phyloP scores from a whole-genome alignment of 352 stramenopile genomes.

The Globisporangium uncinulatum region DNA sequence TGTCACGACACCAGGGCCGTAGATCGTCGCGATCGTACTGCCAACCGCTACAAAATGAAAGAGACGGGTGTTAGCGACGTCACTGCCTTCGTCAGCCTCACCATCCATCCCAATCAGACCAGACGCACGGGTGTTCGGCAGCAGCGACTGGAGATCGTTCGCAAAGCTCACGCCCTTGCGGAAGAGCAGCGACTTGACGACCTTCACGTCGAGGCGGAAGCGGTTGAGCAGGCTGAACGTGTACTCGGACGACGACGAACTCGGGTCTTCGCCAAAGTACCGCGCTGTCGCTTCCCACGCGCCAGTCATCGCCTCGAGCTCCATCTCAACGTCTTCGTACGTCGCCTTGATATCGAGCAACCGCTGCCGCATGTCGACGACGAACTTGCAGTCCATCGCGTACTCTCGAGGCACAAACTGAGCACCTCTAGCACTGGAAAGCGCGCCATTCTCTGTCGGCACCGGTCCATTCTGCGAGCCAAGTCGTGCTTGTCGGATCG shows the following conservation, averaged over 20 bases:
- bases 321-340: conserved; percentile 60
- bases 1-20: conserved; percentile 55
- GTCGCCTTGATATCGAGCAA: conserved; percentile 43
- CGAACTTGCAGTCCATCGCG: conserved; percentile 52
- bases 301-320: conserved; percentile 51
- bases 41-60: conserved; percentile 41
- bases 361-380: conserved; percentile 37
- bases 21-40: conserved; percentile 56
- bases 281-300: conserved; percentile 56
- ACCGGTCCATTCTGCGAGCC: neutral
- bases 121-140: conserved; percentile 43
- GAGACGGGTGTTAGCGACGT: neutral
- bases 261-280: conserved; percentile 64
- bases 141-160: conserved; percentile 20
- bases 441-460: neutral
- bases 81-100: neutral
- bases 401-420: conserved; percentile 44
- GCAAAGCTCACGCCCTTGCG: conserved; percentile 50
- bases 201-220: conserved; percentile 74
- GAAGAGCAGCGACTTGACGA: conserved; percentile 54
- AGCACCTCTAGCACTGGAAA: neutral
- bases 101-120: neutral
- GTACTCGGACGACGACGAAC: conserved; percentile 60
- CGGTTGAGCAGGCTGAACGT: conserved; percentile 60
- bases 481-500: conserved; percentile 13